Evolutionary conservation across 2,329 filamentous ascomycete species (phyloP).

Genomic region (Colletotrichum destructivum): DNA sequence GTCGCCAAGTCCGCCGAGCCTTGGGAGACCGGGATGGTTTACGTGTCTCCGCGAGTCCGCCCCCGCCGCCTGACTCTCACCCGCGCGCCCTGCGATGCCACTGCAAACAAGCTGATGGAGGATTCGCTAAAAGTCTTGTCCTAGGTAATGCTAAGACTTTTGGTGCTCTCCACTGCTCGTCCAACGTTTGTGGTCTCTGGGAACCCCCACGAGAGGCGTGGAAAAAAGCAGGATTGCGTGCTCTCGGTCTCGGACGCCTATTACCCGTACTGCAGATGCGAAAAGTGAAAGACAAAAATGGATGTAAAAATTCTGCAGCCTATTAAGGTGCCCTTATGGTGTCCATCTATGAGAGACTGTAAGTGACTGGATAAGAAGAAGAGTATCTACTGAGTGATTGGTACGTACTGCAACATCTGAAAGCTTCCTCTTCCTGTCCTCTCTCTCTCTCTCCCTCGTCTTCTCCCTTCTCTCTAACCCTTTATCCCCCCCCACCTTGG

Average conservation of each 20-base stretch:
- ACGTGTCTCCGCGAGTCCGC: not conserved
- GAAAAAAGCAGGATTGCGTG: slow-evolving; percentile 41
- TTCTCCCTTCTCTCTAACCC: not conserved
- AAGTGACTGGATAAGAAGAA: slow-evolving; percentile 12
- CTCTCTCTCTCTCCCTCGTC: not conserved
- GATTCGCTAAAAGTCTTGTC: slow-evolving; percentile 39
- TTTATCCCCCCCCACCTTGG: slow-evolving; percentile 6
- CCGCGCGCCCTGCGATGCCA: not conserved
- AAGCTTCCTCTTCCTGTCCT: not conserved
- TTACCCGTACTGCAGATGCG: not conserved
- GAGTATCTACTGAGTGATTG: not conserved
- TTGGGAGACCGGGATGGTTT: slow-evolving; percentile 23
- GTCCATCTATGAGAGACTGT: not conserved
- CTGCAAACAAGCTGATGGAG: slow-evolving; percentile 4
- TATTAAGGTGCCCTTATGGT: not conserved
- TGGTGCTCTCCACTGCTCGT: not conserved
- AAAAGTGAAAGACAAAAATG: not conserved
- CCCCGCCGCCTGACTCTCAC: not conserved
- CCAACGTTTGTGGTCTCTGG: not conserved
- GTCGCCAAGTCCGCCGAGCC: slow-evolving; percentile 40
- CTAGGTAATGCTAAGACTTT: slow-evolving; percentile 40
- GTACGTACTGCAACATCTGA: slow-evolving; percentile 21
- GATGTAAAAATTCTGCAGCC: not conserved
- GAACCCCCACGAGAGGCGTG: slow-evolving; percentile 33
- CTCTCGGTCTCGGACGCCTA: slow-evolving; percentile 8